These are phyloP conservation scores for Epichloe sibirici DNA, from an alignment of 2,329 filamentous ascomycete species.

Conservation along the genomic window DNA sequence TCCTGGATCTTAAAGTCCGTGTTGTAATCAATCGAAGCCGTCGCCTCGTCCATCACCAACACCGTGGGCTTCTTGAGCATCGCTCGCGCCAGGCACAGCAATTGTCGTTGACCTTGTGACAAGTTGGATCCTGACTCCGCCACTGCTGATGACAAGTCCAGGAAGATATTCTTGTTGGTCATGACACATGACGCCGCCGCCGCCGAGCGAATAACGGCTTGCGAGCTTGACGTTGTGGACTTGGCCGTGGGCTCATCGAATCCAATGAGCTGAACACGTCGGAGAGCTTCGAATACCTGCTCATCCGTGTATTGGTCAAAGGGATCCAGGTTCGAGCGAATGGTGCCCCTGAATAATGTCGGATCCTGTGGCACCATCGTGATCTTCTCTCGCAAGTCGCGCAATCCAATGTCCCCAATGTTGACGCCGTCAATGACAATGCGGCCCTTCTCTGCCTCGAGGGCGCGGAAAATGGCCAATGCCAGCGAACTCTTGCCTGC, in stretches of 20 bases:
- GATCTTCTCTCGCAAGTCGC: conserved; percentile 82
- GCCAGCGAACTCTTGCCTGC: conserved; percentile 95
- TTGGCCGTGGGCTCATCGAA: conserved; percentile 32
- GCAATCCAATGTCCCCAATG: conserved; percentile 79
- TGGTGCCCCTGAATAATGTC: conserved; percentile 84
- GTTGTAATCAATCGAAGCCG: conserved; percentile 90
- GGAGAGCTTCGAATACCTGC: conserved; percentile 75
- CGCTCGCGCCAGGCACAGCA: conserved; percentile 84
- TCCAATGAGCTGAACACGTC: conserved; percentile 78
- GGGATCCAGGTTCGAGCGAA: conserved; percentile 85
- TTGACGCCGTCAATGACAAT: conserved; percentile 89
- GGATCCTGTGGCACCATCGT: conserved; percentile 98
- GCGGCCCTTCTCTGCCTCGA: conserved; percentile 82
- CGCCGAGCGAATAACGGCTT: conserved; percentile 10
- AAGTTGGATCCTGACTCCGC: conserved; percentile 88
- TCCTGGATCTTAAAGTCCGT: conserved; percentile 95
- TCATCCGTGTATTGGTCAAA: conserved; percentile 83
- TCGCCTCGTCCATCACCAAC: conserved; percentile 98
- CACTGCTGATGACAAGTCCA: conserved; percentile 71
- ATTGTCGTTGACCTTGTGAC: conserved; percentile 89
- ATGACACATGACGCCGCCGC: conserved; percentile 22
- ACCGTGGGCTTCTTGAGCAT: conserved; percentile 86
- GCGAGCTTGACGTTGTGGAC: conserved; percentile 6
- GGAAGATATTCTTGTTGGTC: conserved; percentile 91
- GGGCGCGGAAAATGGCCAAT: conserved; percentile 79